Percentiles rank a stretch among this genome's conserved stretches.
Conservation (phyloP, 2,329 filamentous ascomycete genomes). For the Zelopaecilomyces penicillatus region DNA sequence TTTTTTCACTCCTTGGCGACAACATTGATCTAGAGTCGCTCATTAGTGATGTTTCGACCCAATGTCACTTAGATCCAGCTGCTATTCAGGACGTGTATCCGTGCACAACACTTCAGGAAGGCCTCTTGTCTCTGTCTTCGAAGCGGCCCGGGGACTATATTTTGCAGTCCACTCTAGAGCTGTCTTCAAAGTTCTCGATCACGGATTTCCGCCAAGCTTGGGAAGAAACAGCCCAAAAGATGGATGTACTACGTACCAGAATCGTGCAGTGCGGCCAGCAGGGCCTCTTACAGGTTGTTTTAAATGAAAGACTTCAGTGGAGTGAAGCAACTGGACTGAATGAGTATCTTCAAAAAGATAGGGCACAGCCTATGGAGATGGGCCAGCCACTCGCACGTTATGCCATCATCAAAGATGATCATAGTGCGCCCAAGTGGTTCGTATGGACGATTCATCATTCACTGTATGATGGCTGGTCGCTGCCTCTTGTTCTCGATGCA, state of each 20-base stretch:
- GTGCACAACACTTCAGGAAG: constrained; percentile 27
- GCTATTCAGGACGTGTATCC: constrained; percentile 25
- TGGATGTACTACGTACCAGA: constrained; percentile 33
- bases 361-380: constrained; percentile 26
- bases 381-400: constrained; percentile 33
- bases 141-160: constrained; percentile 13
- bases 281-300: constrained; percentile 35
- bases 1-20: background rate
- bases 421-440: constrained; percentile 31
- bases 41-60: background rate
- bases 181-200: constrained; percentile 1
- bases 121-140: constrained; percentile 22
- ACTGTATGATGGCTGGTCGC: constrained; percentile 38
- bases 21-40: background rate
- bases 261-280: constrained; percentile 33
- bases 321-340: constrained; percentile 16
- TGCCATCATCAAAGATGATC: constrained; percentile 25
- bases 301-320: constrained; percentile 28
- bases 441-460: constrained; percentile 36
- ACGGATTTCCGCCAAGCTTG: constrained; percentile 6
- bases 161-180: constrained; percentile 7
- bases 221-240: constrained; percentile 1
- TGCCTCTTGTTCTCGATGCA: constrained; percentile 34
- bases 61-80: background rate
- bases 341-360: constrained; percentile 28